Evolutionary conservation across 441 rosid genomes (phyloP), one percentile per base, ranked within the genome.

Genomic region (Pelargonium exstipulatum): DNA sequence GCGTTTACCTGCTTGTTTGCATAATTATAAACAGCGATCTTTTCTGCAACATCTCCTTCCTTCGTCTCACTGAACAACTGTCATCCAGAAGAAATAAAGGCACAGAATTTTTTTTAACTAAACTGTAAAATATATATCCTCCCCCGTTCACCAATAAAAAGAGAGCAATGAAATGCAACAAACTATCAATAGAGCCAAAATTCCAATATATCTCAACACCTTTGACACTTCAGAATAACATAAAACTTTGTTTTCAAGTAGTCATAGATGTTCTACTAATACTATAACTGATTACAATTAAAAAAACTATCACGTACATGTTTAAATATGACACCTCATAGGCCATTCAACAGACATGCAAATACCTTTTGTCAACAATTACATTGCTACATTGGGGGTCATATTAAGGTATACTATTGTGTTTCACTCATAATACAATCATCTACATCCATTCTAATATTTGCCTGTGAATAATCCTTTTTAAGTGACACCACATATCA

Each of bases 1-100:
- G 61, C 24, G 1, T 55, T 73, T 82, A 96, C 99, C 97, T 90
- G 87, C 78, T 95, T 95, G 85, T 95, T 95, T 51, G 98, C 98
- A 74, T 76, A 83, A 70, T 93, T 87, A 78, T 96, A 96, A 68
- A 86, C 89, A 37, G 73, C 88, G 22, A 91, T 76, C 84, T 95
- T 95, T 69, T 88, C 94, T 9, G 88, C 78, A 77, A 90, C 86
- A 42, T 95, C 97, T 60, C 98, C 98, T 7, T 88, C 96, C 79
- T 83, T 90, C 20, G 98, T 95, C 77, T 87, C 95, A 69, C 77
- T 83, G 71, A 73, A 88, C 69, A 95, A 84, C 98, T 95, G 90
- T 80, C 73, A 78, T 5, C 61, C 61, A 55, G 22, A 51, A 12
- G 42, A 37, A 37, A 37, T 37, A 14, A 49, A 51, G 20, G 7